Percentiles rank a stretch among this genome's conserved stretches.
Conservation (phyloP, 371 early-diverging fungal genomes). For the Mortierella sp. region DNA sequence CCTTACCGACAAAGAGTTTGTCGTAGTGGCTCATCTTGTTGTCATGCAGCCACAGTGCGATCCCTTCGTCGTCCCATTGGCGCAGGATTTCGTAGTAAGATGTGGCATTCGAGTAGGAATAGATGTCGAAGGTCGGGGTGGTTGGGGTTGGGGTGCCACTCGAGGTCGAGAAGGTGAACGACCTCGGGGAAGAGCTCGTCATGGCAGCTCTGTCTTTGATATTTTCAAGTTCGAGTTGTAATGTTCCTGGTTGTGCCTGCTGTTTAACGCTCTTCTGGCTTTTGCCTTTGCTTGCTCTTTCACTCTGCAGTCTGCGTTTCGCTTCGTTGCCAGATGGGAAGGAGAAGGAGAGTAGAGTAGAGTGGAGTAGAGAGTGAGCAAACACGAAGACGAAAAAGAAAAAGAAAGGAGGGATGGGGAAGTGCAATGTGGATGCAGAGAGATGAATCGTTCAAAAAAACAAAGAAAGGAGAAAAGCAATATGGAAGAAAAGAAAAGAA, state of each 20-base stretch:
- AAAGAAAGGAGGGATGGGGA: neutral
- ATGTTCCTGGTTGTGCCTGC: neutral
- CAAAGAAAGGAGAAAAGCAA: neutral
- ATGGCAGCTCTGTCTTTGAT: slow-evolving; percentile 12
- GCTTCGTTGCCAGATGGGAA: too few species aligned
- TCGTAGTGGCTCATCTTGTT: slow-evolving; percentile 77
- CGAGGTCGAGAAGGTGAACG: slow-evolving; percentile 53
- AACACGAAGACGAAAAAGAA: neutral
- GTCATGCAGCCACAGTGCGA: slow-evolving; percentile 81
- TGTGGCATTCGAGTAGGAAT: slow-evolving; percentile 47
- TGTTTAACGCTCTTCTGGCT: neutral
- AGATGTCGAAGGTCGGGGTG: slow-evolving; percentile 61
- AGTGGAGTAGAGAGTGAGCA: too few species aligned
- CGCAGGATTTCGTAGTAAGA: slow-evolving; percentile 64
- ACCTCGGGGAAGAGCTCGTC: slow-evolving; percentile 51
- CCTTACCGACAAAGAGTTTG: slow-evolving; percentile 70
- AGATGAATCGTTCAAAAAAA: neutral
- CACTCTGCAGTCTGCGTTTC: too few species aligned
- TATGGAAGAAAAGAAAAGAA: neutral
- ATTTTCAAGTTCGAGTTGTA: neutral
- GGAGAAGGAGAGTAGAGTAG: neutral
- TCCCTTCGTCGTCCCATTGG: slow-evolving; percentile 77
- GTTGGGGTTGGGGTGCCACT: slow-evolving; percentile 62
- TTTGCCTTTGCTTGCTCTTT: too few species aligned
- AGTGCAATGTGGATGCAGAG: neutral